Evolutionary conservation across 352 stramenopile species (phyloP).

Genomic region (Phytophthora multivora): DNA sequence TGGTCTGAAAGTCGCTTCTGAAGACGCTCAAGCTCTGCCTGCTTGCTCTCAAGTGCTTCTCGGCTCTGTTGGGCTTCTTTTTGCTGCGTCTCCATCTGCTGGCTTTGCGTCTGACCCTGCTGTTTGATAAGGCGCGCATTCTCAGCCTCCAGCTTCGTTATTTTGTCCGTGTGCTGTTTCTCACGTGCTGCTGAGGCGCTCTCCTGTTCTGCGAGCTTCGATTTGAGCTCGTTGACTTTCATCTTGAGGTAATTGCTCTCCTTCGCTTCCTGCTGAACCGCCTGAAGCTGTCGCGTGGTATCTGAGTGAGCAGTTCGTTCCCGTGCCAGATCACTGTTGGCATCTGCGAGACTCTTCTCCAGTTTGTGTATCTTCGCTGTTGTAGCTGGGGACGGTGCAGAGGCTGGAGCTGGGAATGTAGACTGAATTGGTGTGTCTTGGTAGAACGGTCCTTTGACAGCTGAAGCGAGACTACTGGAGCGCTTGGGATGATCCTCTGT

Average conservation of each 20-base stretch:
- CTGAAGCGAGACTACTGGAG: background rate
- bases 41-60: slow-evolving; percentile 33
- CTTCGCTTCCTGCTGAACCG: slow-evolving; percentile 48
- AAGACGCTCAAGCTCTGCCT: slow-evolving; percentile 25
- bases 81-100: slow-evolving; percentile 28
- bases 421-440: slow-evolving; percentile 22
- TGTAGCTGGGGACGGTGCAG: slow-evolving; percentile 18
- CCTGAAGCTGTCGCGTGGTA: slow-evolving; percentile 31
- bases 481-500: background rate
- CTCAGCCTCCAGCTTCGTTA: slow-evolving; percentile 33
- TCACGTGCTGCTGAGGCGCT: slow-evolving; percentile 13
- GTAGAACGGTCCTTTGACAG: slow-evolving; percentile 35
- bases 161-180: slow-evolving; percentile 28
- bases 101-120: slow-evolving; percentile 25
- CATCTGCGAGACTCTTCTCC: slow-evolving; percentile 39
- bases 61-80: slow-evolving; percentile 31
- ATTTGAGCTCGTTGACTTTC: slow-evolving; percentile 55
- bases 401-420: background rate
- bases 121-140: slow-evolving; percentile 28
- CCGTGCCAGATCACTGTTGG: slow-evolving; percentile 27
- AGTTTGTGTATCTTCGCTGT: slow-evolving; percentile 35
- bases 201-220: slow-evolving; percentile 46
- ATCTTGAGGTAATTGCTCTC: slow-evolving; percentile 63
- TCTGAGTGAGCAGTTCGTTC: slow-evolving; percentile 24
- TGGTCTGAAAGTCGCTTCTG: slow-evolving; percentile 24